Conservation (phyloP, 371 early-diverging fungal genomes). For the Rhizomucor miehei region DNA sequence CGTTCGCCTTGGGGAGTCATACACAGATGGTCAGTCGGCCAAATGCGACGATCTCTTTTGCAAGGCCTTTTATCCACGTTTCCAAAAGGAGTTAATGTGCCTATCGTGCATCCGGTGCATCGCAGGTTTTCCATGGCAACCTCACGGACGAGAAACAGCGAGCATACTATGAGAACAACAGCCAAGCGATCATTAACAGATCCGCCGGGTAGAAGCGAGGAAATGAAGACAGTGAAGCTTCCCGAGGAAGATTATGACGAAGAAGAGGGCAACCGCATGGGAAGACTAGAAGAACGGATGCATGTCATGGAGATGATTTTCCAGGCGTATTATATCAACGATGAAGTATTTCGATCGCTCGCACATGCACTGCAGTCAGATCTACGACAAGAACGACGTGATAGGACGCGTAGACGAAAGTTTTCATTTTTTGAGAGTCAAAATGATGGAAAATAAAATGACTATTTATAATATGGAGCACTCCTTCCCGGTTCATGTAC, state of each 20-base stretch:
- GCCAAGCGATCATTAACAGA: conserved; percentile 3
- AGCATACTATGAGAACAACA: neutral
- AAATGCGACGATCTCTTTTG: conserved; percentile 19
- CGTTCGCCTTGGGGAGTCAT: conserved; percentile 32
- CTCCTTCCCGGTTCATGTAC: too few relatives aligned
- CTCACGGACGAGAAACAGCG: neutral
- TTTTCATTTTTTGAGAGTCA: too few relatives aligned
- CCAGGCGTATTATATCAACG: conserved; percentile 38
- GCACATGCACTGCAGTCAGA: conserved; percentile 12
- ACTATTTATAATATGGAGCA: too few relatives aligned
- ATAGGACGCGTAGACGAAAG: too few relatives aligned
- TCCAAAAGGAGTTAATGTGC: conserved; percentile 21
- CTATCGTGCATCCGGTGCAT: conserved; percentile 35
- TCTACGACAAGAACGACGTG: neutral
- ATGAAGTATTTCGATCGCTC: conserved; percentile 33
- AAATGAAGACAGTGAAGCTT: neutral
- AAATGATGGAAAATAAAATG: too few relatives aligned
- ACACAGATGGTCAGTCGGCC: conserved; percentile 29
- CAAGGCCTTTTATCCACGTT: conserved; percentile 20
- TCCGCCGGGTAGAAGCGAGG: neutral
- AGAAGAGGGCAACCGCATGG: conserved; percentile 14
- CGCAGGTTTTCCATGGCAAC: conserved; percentile 15
- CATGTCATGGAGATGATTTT: conserved; percentile 35
- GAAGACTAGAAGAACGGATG: conserved; percentile 26
- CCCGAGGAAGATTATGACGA: conserved; percentile 17